phyloP scores from a whole-genome alignment of 176 grass and related monocot genomes.

The Eleusine indica region DNA sequence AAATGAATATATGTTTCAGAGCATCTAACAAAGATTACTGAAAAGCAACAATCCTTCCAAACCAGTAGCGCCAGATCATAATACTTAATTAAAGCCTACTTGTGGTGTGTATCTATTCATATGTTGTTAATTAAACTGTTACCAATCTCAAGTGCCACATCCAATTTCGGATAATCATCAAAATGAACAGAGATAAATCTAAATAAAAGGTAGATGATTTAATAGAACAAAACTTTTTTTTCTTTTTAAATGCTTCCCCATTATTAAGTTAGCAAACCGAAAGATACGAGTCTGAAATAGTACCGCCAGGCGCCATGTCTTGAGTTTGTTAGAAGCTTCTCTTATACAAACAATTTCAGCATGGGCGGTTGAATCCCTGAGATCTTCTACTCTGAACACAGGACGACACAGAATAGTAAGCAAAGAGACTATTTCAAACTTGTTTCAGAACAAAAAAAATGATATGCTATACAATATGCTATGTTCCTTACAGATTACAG shows the following conservation, averaged over 20 bases:
- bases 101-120: slow-evolving; percentile 13
- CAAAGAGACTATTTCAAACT: slow-evolving; percentile 17
- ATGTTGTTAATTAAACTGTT: background rate
- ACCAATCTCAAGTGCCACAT: slow-evolving; percentile 34
- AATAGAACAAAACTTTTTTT: background rate
- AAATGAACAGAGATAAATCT: slow-evolving; percentile 1
- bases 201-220: slow-evolving; percentile 12
- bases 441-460: background rate
- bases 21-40: background rate
- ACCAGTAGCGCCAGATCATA: slow-evolving; percentile 8
- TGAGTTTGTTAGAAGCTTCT: slow-evolving; percentile 93
- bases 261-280: slow-evolving; percentile 11
- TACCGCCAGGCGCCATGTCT: slow-evolving; percentile 88
- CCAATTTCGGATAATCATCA: slow-evolving; percentile 19
- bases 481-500: slow-evolving; percentile 81
- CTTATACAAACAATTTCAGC: slow-evolving; percentile 99
- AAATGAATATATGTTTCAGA: slow-evolving; percentile 9
- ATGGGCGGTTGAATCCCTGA: slow-evolving; percentile 97
- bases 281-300: slow-evolving; percentile 28
- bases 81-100: background rate
- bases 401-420: slow-evolving; percentile 29
- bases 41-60: background rate
- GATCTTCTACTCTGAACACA: slow-evolving; percentile 88
- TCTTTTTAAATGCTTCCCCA: slow-evolving; percentile 14
- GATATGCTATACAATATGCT: slow-evolving; percentile 25